Evolutionary conservation across 2,329 filamentous ascomycete species (phyloP).

Genomic region (Colletotrichum neosansevieriae): DNA sequence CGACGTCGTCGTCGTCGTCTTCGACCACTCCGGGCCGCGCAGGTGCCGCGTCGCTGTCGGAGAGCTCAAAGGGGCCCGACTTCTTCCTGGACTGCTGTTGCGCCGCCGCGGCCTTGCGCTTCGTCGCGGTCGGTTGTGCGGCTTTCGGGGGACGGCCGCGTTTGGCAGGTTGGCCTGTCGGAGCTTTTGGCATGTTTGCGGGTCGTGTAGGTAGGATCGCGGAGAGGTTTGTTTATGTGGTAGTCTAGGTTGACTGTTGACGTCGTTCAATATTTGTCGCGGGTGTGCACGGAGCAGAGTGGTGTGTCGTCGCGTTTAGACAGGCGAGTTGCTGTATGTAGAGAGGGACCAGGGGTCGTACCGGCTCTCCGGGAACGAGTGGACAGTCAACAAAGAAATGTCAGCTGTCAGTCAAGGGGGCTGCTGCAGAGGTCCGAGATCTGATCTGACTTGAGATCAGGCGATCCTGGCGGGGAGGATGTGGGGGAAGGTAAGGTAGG

Average conservation of each 20-base stretch:
- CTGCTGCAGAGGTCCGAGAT: constrained; percentile 32
- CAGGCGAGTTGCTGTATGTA: not conserved
- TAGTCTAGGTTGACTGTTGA: no score
- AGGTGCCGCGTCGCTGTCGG: constrained; percentile 46
- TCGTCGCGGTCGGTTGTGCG: constrained; percentile 20
- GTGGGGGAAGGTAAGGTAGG: constrained; percentile 22
- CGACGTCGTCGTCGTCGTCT: not conserved
- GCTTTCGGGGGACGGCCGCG: constrained; percentile 52
- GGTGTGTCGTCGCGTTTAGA: not conserved
- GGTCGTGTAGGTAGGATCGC: not conserved
- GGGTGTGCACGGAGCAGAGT: not conserved
- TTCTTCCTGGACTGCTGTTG: constrained; percentile 42
- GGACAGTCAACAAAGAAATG: not conserved
- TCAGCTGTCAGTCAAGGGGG: constrained; percentile 29
- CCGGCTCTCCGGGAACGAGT: not conserved
- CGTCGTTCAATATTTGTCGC: not conserved
- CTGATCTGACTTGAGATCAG: constrained; percentile 35
- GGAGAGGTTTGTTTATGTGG: not conserved
- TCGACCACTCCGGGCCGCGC: constrained; percentile 41
- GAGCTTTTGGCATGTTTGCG: constrained; percentile 53
- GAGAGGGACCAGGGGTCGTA: not conserved
- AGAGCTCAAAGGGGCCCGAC: constrained; percentile 51
- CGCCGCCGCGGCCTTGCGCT: constrained; percentile 44
- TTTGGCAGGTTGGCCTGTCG: constrained; percentile 46
- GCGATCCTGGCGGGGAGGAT: constrained; percentile 34